Percentiles rank a stretch among this genome's conserved stretches.
Evolutionary conservation across 208 protist genomes (phyloP).

Genomic region (Sergeia podlipaevii): DNA sequence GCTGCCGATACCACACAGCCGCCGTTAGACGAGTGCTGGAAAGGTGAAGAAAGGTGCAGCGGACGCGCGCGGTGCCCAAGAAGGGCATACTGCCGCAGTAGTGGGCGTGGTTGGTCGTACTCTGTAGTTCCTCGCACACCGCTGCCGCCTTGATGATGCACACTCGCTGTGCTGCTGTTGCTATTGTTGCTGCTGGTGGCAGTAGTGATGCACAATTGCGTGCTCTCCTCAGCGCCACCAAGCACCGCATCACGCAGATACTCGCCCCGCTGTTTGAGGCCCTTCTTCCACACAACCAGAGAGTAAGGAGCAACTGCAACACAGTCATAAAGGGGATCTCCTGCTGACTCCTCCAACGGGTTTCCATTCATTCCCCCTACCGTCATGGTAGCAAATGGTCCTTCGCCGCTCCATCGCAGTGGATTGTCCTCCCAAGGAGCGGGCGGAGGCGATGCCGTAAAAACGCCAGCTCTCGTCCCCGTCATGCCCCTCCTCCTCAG

Average conservation of each 20-base stretch:
- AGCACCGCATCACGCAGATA: constrained; percentile 4
- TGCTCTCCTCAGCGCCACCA: too few relatives aligned
- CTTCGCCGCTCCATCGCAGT: constrained; percentile 14
- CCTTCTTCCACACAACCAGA: constrained; percentile 6
- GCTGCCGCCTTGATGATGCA: too few relatives aligned
- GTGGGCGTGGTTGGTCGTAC: constrained; percentile 1
- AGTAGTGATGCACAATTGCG: too few relatives aligned
- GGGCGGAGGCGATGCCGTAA: background rate
- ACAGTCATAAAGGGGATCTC: too few relatives aligned
- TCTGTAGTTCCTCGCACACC: background rate
- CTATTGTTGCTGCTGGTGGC: background rate
- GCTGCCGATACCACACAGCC: constrained; percentile 66
- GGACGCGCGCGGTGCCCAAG: constrained; percentile 67
- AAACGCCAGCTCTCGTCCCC: background rate
- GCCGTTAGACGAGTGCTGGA: constrained; percentile 25
- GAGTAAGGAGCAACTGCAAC: too few relatives aligned
- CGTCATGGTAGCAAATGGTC: constrained; percentile 18
- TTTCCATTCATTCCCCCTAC: too few relatives aligned
- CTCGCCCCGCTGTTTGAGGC: constrained; percentile 1
- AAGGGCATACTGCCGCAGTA: constrained; percentile 46
- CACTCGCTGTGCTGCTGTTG: background rate
- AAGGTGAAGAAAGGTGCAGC: constrained; percentile 54
- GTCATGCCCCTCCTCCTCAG: background rate
- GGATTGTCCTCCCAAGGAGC: background rate
- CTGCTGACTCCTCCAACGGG: too few relatives aligned